phyloP scores from a whole-genome alignment of 2,329 filamentous ascomycete genomes.

The Phyllachora maydis region DNA sequence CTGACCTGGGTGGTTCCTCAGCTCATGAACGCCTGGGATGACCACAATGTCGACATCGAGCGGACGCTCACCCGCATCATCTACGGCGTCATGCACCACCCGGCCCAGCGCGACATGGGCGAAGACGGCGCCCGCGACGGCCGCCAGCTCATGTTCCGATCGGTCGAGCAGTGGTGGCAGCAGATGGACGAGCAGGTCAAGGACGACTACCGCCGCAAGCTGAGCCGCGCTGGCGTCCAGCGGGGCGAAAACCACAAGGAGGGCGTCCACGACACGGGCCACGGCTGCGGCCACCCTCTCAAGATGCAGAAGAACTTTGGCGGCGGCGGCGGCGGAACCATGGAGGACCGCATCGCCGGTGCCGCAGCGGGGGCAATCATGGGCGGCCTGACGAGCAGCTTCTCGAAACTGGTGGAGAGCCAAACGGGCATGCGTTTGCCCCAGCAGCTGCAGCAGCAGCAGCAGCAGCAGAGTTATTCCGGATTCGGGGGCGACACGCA shows the following conservation, averaged over 20 bases:
- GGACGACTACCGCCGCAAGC: slow-evolving; percentile 48
- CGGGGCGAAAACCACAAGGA: slow-evolving; percentile 71
- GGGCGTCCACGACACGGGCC: slow-evolving; percentile 64
- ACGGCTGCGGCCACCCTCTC: slow-evolving; percentile 63
- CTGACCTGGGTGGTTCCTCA: slow-evolving; percentile 78
- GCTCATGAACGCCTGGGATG: slow-evolving; percentile 72
- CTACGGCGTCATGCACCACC: slow-evolving; percentile 70
- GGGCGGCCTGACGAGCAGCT: slow-evolving; percentile 30
- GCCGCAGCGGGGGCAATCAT: slow-evolving; percentile 35
- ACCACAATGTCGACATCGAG: slow-evolving; percentile 49
- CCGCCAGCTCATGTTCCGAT: slow-evolving; percentile 56
- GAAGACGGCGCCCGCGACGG: slow-evolving; percentile 53
- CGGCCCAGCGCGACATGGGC: slow-evolving; percentile 51
- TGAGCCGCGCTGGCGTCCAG: slow-evolving; percentile 60
- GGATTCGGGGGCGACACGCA: slow-evolving; percentile 25
- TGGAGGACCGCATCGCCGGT: slow-evolving; percentile 34
- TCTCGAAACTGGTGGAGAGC: slow-evolving; percentile 23
- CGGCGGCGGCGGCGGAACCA: slow-evolving; percentile 20
- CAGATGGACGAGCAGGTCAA: slow-evolving; percentile 39
- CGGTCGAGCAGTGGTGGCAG: slow-evolving; percentile 68
- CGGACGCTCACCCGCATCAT: slow-evolving; percentile 59
- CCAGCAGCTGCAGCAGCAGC: slow-evolving; percentile 7
- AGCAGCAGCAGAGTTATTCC: slow-evolving; percentile 16
- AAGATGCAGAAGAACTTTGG: slow-evolving; percentile 51
- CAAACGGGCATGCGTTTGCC: slow-evolving; percentile 20